Percentiles rank a stretch among this genome's conserved stretches.
These are phyloP conservation scores for Sanghuangporus baumii DNA, from an alignment of 1,284 basidiomycete genomes.

Conservation along the genomic window DNA sequence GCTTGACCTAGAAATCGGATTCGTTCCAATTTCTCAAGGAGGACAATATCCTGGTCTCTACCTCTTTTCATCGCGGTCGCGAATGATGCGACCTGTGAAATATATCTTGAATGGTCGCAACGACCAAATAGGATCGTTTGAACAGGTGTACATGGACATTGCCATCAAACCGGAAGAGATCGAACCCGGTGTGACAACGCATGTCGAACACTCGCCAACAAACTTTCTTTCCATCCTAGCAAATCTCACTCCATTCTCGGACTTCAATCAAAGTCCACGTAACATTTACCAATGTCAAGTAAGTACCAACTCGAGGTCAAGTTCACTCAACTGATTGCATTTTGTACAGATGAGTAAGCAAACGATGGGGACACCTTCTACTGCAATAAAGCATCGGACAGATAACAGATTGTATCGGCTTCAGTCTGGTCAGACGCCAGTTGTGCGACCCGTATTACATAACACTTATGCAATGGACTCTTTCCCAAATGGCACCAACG, in stretches of 20 bases:
- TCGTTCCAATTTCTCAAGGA: conserved; percentile 84
- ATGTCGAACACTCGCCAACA: conserved; percentile 93
- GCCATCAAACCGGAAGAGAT: conserved; percentile 90
- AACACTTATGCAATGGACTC: conserved; percentile 98
- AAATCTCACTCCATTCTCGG: conserved; percentile 82
- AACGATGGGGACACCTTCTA: conserved; percentile 98
- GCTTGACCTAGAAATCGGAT: conserved; percentile 92
- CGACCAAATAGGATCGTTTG: conserved; percentile 94
- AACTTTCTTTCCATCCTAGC: conserved; percentile 90
- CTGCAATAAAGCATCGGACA: conserved; percentile 85
- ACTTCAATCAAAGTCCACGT: conserved; percentile 95
- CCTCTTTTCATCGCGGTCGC: conserved; percentile 81
- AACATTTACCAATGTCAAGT: conserved; percentile 87
- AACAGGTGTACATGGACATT: conserved; percentile 99
- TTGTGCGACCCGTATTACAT: conserved; percentile 90
- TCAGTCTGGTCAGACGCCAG: conserved; percentile 92
- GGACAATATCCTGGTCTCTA: conserved; percentile 98
- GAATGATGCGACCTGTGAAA: conserved; percentile 99
- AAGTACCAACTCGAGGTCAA: background rate
- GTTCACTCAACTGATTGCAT: conserved; percentile 3
- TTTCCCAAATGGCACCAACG: conserved; percentile 98
- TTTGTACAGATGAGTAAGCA: conserved; percentile 93
- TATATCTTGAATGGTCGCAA: conserved; percentile 81
- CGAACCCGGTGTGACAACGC: conserved; percentile 76
- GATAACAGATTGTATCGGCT: conserved; percentile 99